These are phyloP conservation scores for Stemphylium beticola DNA, from an alignment of 2,329 filamentous ascomycete genomes.

Conservation along the genomic window DNA sequence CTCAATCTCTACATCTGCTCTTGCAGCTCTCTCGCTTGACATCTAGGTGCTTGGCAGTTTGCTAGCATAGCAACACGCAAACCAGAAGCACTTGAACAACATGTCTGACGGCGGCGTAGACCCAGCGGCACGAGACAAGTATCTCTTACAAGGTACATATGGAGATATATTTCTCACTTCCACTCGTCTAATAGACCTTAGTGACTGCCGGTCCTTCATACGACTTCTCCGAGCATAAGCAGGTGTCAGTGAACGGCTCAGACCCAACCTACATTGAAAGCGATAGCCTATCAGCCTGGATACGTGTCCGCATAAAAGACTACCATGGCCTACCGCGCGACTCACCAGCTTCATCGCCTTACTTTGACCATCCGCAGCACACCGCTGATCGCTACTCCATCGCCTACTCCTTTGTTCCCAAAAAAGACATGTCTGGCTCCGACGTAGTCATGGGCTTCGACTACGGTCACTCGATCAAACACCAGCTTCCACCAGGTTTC, in stretches of 20 bases:
- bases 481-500: slow-evolving; percentile 48
- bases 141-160: slow-evolving; percentile 39
- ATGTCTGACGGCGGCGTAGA: slow-evolving; percentile 31
- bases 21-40: not conserved
- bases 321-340: slow-evolving; percentile 44
- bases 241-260: slow-evolving; percentile 42
- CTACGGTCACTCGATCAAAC: slow-evolving; percentile 45
- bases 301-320: slow-evolving; percentile 45
- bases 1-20: not conserved
- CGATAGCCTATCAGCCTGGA: slow-evolving; percentile 36
- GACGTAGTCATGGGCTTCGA: slow-evolving; percentile 47
- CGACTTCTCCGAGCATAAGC: slow-evolving; percentile 36
- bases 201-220: slow-evolving; percentile 48
- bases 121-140: slow-evolving; percentile 43
- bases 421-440: slow-evolving; percentile 35
- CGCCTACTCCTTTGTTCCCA: slow-evolving; percentile 47
- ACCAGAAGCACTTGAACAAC: not conserved
- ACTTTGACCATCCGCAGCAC: slow-evolving; percentile 44
- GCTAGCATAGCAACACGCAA: not conserved
- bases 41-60: not conserved
- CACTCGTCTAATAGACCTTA: slow-evolving; percentile 2
- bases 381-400: slow-evolving; percentile 45
- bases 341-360: slow-evolving; percentile 35
- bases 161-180: no score
- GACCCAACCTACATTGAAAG: slow-evolving; percentile 35